Evolutionary conservation across 805 yeast genomes (phyloP), one percentile per base, ranked within the genome.

Genomic region (Starmerella khaoyaiensis): DNA sequence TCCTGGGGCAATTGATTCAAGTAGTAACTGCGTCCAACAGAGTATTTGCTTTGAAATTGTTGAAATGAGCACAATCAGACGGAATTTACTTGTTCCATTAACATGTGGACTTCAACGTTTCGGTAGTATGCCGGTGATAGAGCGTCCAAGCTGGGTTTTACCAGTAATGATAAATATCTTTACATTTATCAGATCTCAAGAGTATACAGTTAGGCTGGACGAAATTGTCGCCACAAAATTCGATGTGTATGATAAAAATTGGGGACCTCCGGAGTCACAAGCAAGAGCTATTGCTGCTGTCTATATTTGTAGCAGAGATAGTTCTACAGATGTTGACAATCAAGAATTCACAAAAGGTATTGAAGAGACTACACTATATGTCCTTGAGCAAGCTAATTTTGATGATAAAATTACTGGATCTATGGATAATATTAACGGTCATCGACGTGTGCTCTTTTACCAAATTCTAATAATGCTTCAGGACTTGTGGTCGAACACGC

Each of bases 61-160:
- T 5, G 42, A 41, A 11, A 51, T 47, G 15, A 47, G 61, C 39
- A 64, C 53, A 37, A 75, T 80, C 0, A 68, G 94, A 55, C 71
- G 93, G 46, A 66, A 79, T 2, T 58, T 84, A 6, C 56, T 82
- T 18, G 86, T 94, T 0, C 48, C 65, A 1, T 52, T 84, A 9
- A 63, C 79, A 8, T 55, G 54, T 20, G 52, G 61, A 5, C 46
- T 83, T 3, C 60, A 65, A 5, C 33, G 46, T 3, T 36, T 19
- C 19, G 27, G 20, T 6, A 23, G 26, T 23, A 11, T 11, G 12
- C 12, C 18, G 5, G 35, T 10, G 5, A 12, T 17, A 8, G 16
- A 25, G 5, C 21, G 21, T 3, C 36, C 40, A 2, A 21, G 41
- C 0, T 78, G 86, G 79, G 42, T 79, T 0, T 61, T 67, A 4